These are phyloP conservation scores for Neurospora tetraspora DNA, from an alignment of 495 filamentous ascomycete genomes.

Conservation along the genomic window DNA sequence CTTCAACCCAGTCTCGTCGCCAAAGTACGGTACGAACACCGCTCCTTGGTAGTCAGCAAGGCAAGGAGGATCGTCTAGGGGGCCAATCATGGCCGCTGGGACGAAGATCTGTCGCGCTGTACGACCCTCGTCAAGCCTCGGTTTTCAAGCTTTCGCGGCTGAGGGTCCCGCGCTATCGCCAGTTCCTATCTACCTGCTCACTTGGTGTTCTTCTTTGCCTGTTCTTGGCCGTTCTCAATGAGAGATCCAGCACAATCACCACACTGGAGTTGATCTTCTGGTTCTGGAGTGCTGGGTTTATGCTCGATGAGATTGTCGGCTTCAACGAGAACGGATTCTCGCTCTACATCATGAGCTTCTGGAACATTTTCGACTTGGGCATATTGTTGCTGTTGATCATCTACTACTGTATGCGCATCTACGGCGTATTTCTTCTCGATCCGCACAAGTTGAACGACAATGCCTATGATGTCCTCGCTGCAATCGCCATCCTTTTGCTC, in stretches of 20 bases:
- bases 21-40: slow-evolving; percentile 31
- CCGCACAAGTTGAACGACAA: slow-evolving; percentile 58
- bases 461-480: slow-evolving; percentile 84
- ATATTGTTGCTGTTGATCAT: slow-evolving; percentile 77
- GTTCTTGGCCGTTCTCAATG: slow-evolving; percentile 63
- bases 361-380: slow-evolving; percentile 89
- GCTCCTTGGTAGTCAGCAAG: slow-evolving; percentile 30
- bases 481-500: slow-evolving; percentile 79
- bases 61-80: slow-evolving; percentile 26
- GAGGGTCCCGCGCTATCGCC: slow-evolving; percentile 81
- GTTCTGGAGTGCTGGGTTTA: slow-evolving; percentile 94
- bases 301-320: slow-evolving; percentile 89
- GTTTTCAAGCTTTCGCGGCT: slow-evolving; percentile 82
- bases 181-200: slow-evolving; percentile 77
- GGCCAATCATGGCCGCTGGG: slow-evolving; percentile 25
- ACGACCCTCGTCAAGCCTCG: slow-evolving; percentile 81
- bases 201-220: slow-evolving; percentile 73
- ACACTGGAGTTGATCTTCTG: slow-evolving; percentile 78
- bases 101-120: slow-evolving; percentile 72
- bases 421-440: slow-evolving; percentile 70
- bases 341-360: slow-evolving; percentile 91
- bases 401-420: slow-evolving; percentile 81
- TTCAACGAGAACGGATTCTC: slow-evolving; percentile 92
- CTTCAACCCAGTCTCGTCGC: slow-evolving; percentile 16
- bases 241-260: slow-evolving; percentile 66